A percentile compares a stretch with the other conserved stretches of the same genome.
Conservation (phyloP, 371 early-diverging fungal species). For the Synchytrium microbalum region DNA sequence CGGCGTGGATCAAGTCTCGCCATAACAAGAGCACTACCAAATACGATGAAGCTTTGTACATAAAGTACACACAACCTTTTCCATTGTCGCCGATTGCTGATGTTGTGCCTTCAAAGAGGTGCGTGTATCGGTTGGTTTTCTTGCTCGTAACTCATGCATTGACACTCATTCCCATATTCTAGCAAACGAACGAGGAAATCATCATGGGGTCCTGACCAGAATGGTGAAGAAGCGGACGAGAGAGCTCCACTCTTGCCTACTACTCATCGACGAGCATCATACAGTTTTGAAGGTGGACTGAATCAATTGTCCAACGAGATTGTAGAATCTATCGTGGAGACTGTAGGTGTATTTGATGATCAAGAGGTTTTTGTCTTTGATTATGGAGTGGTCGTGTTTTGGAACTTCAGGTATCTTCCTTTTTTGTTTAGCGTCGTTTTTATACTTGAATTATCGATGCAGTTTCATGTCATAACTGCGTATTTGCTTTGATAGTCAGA, state of each 20-base stretch:
- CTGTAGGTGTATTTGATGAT: not conserved
- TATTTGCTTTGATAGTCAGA: not conserved
- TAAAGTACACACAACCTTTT: not conserved
- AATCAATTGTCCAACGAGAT: not conserved
- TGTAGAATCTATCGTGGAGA: too few relatives aligned
- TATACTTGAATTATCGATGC: too few relatives aligned
- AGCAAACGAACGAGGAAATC: not conserved
- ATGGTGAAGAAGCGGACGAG: not conserved
- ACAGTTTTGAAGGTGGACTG: not conserved
- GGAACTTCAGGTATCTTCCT: conserved; percentile 3
- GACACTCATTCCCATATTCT: not conserved
- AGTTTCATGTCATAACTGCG: too few relatives aligned
- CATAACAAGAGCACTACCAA: not conserved
- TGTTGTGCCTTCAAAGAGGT: not conserved
- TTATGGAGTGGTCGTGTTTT: conserved; percentile 6
- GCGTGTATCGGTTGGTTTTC: too few relatives aligned
- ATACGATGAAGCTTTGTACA: not conserved
- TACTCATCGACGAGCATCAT: not conserved
- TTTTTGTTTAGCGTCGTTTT: too few relatives aligned
- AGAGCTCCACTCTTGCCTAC: not conserved
- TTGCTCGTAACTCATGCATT: too few relatives aligned
- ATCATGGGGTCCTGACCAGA: not conserved
- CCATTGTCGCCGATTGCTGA: not conserved
- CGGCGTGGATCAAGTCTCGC: not conserved
- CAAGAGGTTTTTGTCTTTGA: conserved; percentile 5